These are phyloP conservation scores for Vachellia collinsii DNA, from an alignment of 306 rosid genomes.

Conservation along the genomic window DNA sequence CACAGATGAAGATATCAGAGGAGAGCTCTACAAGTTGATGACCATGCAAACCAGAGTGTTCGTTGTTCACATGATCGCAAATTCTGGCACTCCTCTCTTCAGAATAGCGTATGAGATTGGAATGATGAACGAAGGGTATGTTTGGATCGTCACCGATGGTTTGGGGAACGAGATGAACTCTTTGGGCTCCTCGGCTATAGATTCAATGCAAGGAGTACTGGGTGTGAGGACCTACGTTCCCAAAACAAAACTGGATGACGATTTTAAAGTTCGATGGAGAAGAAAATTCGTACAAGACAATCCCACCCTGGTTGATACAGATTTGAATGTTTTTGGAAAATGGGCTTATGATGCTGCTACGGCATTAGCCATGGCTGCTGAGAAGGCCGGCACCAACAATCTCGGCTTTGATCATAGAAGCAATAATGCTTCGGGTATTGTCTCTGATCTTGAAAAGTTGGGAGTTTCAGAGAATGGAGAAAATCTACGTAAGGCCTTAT, in stretches of 20 bases:
- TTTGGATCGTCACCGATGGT: constrained; percentile 59
- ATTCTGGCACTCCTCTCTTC: constrained; percentile 45
- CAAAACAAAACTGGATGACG: constrained; percentile 22
- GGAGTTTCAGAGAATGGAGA: constrained; percentile 48
- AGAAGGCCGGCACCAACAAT: constrained; percentile 38
- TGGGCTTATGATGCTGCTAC: constrained; percentile 72
- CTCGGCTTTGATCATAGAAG: neutral
- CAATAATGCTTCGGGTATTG: constrained; percentile 25
- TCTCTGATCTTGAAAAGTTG: constrained; percentile 45
- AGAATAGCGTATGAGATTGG: constrained; percentile 50
- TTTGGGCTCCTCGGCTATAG: constrained; percentile 2
- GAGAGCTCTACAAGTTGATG: constrained; percentile 54
- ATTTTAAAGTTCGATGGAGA: constrained; percentile 50
- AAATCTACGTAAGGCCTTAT: constrained; percentile 39
- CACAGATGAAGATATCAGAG: constrained; percentile 34
- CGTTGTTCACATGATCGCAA: constrained; percentile 49
- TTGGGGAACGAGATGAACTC: constrained; percentile 34
- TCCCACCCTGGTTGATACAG: constrained; percentile 25
- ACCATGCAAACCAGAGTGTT: constrained; percentile 58
- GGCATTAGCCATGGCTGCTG: constrained; percentile 64
- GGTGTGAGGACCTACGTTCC: constrained; percentile 53
- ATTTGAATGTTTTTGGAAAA: constrained; percentile 42
- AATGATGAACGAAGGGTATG: constrained; percentile 54
- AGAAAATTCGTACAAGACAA: constrained; percentile 44
- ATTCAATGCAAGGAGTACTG: constrained; percentile 64